phyloP scores from a whole-genome alignment of 2,329 filamentous ascomycete genomes.

The Bipolaris sorokiniana region DNA sequence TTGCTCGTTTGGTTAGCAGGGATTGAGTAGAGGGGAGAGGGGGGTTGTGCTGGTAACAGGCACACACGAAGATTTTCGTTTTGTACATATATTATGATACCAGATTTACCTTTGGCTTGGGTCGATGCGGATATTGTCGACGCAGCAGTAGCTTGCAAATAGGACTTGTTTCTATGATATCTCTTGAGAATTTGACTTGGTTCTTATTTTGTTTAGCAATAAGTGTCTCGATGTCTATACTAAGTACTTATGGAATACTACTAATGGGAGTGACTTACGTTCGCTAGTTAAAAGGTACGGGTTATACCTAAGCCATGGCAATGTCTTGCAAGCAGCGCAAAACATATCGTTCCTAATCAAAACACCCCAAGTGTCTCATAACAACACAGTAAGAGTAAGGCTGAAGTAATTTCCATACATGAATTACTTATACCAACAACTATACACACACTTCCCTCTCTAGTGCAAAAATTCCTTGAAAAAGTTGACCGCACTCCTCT shows the following conservation, averaged over 20 bases:
- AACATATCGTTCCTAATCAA: too few relatives aligned
- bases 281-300: too few relatives aligned
- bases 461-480: conserved; percentile 45
- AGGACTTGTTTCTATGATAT: neutral
- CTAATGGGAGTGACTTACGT: too few relatives aligned
- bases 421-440: neutral
- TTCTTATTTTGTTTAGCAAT: too few relatives aligned
- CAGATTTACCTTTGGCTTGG: neutral
- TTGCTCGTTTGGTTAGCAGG: conserved; percentile 13
- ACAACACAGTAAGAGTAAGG: neutral
- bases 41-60: neutral
- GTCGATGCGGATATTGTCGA: neutral
- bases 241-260: too few relatives aligned
- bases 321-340: too few relatives aligned
- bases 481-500: conserved; percentile 39
- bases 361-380: neutral
- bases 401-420: neutral
- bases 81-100: conserved; percentile 13
- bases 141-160: neutral
- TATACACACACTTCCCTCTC: neutral
- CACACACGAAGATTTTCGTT: neutral
- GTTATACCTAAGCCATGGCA: too few relatives aligned
- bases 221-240: too few relatives aligned
- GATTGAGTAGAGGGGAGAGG: neutral
- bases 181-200: neutral